phyloP scores from a whole-genome alignment of 352 stramenopile species.

The Phytophthora parvispora region DNA sequence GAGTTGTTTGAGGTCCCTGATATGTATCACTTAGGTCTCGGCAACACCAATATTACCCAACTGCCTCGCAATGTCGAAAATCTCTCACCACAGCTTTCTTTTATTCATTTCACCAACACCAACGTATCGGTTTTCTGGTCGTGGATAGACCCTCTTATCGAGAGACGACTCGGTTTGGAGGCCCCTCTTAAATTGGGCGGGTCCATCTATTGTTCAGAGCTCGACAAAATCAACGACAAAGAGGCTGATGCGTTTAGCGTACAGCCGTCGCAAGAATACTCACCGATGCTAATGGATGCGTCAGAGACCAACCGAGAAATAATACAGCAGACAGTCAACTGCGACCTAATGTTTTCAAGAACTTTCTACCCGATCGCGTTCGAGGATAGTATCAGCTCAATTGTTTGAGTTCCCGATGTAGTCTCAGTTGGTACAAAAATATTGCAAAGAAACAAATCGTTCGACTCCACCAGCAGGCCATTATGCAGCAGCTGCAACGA shows the following conservation, averaged over 20 bases:
- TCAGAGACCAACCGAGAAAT: slow-evolving; percentile 1
- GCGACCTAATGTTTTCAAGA: not conserved
- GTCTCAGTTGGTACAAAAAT: not conserved
- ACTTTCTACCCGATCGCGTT: not conserved
- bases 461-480: not conserved
- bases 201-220: slow-evolving; percentile 5
- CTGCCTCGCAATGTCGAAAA: not conserved
- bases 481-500: not conserved
- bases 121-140: slow-evolving; percentile 1
- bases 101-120: not conserved
- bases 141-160: not conserved
- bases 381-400: not conserved
- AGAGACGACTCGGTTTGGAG: not conserved
- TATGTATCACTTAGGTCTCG: not conserved
- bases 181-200: not conserved
- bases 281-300: slow-evolving; percentile 14
- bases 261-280: not conserved
- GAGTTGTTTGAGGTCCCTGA: not conserved
- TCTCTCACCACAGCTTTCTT: not conserved
- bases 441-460: not conserved
- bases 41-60: not conserved
- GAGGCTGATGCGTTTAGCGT: slow-evolving; percentile 1
- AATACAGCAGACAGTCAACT: not conserved
- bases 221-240: slow-evolving; percentile 10
- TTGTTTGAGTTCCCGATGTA: too few species aligned